These are phyloP conservation scores for Trametes gibbosa DNA, from an alignment of 768 basidiomycete genomes.

Conservation along the genomic window DNA sequence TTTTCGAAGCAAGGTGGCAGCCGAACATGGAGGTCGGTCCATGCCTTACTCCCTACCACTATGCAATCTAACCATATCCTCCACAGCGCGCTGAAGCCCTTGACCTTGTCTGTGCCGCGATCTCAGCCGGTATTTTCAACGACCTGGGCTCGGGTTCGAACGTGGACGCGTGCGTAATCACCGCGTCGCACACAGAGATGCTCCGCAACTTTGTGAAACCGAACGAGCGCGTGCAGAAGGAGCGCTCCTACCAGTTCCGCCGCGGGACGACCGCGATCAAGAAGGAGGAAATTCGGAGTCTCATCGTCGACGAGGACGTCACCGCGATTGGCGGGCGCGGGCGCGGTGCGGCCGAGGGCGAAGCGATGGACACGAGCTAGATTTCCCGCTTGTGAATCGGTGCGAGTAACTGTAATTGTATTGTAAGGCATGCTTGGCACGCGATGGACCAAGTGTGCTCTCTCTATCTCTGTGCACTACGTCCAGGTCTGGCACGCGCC, in stretches of 20 bases:
- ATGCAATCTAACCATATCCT: neutral
- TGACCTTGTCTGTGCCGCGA: constrained; percentile 77
- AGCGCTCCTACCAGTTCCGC: constrained; percentile 65
- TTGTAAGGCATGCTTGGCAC: neutral
- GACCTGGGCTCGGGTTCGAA: constrained; percentile 99
- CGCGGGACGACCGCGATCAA: constrained; percentile 89
- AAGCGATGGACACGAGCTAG: constrained; percentile 83
- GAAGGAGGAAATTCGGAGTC: constrained; percentile 67
- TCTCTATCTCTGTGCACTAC: too few species aligned
- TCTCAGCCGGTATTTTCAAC: constrained; percentile 97
- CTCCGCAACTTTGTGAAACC: constrained; percentile 92
- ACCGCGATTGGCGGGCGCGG: constrained; percentile 25
- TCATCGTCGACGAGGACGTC: constrained; percentile 73
- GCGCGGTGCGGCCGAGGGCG: constrained; percentile 35
- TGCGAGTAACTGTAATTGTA: constrained; percentile 11
- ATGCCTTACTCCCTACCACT: neutral
- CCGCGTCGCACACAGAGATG: constrained; percentile 83
- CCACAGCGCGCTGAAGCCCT: constrained; percentile 77
- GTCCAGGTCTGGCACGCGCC: too few species aligned
- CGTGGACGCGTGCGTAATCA: constrained; percentile 95
- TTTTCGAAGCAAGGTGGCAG: constrained; percentile 88
- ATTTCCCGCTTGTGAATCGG: neutral
- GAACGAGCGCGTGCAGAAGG: constrained; percentile 79
- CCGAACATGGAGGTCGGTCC: constrained; percentile 71
- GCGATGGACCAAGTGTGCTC: too few species aligned